Base-by-base conservation (phyloP, 1,139 yeast species). In the Blastobotrys arbuscula region DNA sequence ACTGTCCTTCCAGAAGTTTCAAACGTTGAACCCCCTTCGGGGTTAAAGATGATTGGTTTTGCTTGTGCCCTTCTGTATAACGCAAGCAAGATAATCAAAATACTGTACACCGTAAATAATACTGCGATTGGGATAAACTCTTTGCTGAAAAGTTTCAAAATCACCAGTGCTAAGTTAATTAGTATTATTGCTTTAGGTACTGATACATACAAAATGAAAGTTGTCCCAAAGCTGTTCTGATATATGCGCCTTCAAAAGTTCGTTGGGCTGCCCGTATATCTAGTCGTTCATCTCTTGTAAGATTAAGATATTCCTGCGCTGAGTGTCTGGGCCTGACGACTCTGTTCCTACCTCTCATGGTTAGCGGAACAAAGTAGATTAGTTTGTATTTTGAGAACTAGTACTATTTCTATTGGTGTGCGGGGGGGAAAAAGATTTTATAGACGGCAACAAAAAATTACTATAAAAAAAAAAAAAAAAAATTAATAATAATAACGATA, bases 191-290 rank as follows among this genome's bases (percentile, higher is more conserved):
- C 13, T 3, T 34, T 6, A 34, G 15, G 15, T 9, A 15, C 2
- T n/a, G 4, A 19, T 24, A 52, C 63, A 31, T 53, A 59, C 70
- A 66, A 48, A 70, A 64, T 2, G 72, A 58, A 15, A 70, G 56
- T 45, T 70, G 71, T 24, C 68, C 64, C 43, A 70, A 51, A 3
- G 73, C 73, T 0, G 74, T 68, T 30, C 74, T 63, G 31, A 67
- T 48, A 51, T 71, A 70, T 4, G 74, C 74, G 2, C 74, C 74
- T 50, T 70, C 73, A 47, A 67, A 70, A 3, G 74, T 70, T 15
- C 74, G 60, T 52, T 70, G 73, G 36, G 66, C 62, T 1, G 73
- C 74, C 15, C 24, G 9, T 9, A 50, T 39, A 23, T 50, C 53
- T 13, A 42, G 45, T 35, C 43, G 37, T 3, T 39, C 48, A 13